Evolutionary conservation across 1,139 yeast species (phyloP).

Genomic region (Scheffersomyces stambukii): DNA sequence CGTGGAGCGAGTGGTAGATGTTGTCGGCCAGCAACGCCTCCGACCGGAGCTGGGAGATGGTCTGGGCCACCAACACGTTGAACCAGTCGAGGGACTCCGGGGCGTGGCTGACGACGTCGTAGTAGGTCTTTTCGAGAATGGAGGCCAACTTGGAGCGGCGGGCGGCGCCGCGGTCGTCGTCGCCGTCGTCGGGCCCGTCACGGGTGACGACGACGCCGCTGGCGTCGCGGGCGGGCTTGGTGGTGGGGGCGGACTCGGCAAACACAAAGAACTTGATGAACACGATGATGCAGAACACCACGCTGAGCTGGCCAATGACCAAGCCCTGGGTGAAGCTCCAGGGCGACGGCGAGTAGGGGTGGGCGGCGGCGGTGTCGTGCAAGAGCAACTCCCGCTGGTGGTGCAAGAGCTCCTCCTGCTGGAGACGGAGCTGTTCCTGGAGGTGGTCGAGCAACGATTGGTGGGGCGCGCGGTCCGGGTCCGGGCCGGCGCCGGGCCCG

Average conservation of each 20-base stretch:
- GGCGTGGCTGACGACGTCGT: constrained; percentile 81
- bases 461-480: not conserved
- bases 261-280: constrained; percentile 87
- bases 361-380: constrained; percentile 10
- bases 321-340: constrained; percentile 79
- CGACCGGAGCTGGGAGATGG: constrained; percentile 76
- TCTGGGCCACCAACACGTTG: constrained; percentile 88
- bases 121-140: constrained; percentile 85
- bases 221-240: constrained; percentile 24
- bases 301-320: constrained; percentile 81
- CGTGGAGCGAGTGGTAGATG: constrained; percentile 71
- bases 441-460: constrained; percentile 17
- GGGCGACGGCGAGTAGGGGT: too few species aligned
- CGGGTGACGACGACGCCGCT: constrained; percentile 37
- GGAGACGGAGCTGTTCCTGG: constrained; percentile 27
- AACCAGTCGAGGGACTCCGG: constrained; percentile 97
- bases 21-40: constrained; percentile 86
- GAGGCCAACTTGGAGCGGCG: constrained; percentile 21
- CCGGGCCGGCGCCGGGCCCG: not conserved
- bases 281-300: constrained; percentile 65
- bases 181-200: constrained; percentile 15
- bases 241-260: constrained; percentile 53
- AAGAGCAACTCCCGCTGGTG: constrained; percentile 25
- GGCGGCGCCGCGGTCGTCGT: not conserved
- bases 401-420: constrained; percentile 29